Conservation (phyloP, 352 stramenopile species). For the Phytopythium kandeliae region DNA sequence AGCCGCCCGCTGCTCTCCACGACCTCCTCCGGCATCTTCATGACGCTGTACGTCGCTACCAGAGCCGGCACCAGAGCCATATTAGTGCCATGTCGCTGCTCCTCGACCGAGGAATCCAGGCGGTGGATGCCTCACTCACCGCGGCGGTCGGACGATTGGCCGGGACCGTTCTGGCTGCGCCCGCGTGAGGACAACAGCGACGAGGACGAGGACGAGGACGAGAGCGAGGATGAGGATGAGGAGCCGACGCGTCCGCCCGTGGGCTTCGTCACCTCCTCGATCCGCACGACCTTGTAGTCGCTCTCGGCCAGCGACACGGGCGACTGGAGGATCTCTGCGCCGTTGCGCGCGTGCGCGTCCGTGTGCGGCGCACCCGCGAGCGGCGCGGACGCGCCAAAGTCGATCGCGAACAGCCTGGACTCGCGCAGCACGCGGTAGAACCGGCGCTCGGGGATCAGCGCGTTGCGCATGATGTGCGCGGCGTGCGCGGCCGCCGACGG, state of each 20-base stretch:
- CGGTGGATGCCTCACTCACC: no score
- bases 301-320: constrained; percentile 22
- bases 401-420: constrained; percentile 57
- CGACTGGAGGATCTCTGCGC: constrained; percentile 9
- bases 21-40: constrained; percentile 78
- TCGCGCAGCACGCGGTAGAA: constrained; percentile 73
- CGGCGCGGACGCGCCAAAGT: constrained; percentile 21
- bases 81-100: neutral
- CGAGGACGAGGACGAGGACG: constrained; percentile 1
- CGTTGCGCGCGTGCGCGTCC: constrained; percentile 9
- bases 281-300: constrained; percentile 47
- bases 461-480: constrained; percentile 20
- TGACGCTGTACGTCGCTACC: constrained; percentile 45
- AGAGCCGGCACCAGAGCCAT: constrained; percentile 4
- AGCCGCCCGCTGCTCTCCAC: constrained; percentile 50
- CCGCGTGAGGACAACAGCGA: constrained; percentile 10
- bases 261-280: constrained; percentile 56
- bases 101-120: no score
- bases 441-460: constrained; percentile 35
- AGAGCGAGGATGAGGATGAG: neutral
- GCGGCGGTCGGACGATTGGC: constrained; percentile 34
- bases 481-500: constrained; percentile 7
- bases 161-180: constrained; percentile 10
- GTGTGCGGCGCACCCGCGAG: constrained; percentile 4
- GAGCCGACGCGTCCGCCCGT: constrained; percentile 13